These are phyloP conservation scores for Fusarium acutatum DNA, from an alignment of 2,329 filamentous ascomycete species.

Conservation along the genomic window DNA sequence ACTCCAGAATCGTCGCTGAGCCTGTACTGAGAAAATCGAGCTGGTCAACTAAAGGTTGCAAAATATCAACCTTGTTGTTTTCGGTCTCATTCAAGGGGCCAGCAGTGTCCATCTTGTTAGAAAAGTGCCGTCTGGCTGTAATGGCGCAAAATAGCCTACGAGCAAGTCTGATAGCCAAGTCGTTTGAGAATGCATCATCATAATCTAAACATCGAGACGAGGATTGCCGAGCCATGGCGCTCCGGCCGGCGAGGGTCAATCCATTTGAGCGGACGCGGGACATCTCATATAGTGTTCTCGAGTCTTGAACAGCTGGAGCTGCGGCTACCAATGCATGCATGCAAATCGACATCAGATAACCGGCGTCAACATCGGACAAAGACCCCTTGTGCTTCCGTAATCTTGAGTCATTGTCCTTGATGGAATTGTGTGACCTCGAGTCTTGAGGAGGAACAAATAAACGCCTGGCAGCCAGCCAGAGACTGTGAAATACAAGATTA, in stretches of 20 bases:
- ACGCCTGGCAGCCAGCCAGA: conserved; percentile 68
- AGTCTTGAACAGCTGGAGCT: conserved; percentile 59
- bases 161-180: conserved; percentile 67
- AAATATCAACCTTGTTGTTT: conserved; percentile 51
- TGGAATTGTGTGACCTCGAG: conserved; percentile 49
- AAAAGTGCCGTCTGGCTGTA: conserved; percentile 60
- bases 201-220: conserved; percentile 64
- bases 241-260: conserved; percentile 57
- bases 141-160: conserved; percentile 67
- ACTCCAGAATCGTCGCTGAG: conserved; percentile 56
- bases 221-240: conserved; percentile 56
- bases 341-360: conserved; percentile 65
- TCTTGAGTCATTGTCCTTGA: conserved; percentile 45
- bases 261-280: conserved; percentile 67
- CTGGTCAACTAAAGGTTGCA: conserved; percentile 60
- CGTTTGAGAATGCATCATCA: conserved; percentile 70
- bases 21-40: conserved; percentile 61
- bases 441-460: conserved; percentile 65
- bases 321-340: conserved; percentile 69
- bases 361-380: conserved; percentile 60
- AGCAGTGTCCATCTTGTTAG: conserved; percentile 53
- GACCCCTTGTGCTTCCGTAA: conserved; percentile 47
- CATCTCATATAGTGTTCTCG: conserved; percentile 63
- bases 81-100: conserved; percentile 44
- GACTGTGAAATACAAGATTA: conserved; percentile 67